Base-by-base conservation (phyloP, 2,329 filamentous ascomycete genomes). In the Aspergillus fischeri region DNA sequence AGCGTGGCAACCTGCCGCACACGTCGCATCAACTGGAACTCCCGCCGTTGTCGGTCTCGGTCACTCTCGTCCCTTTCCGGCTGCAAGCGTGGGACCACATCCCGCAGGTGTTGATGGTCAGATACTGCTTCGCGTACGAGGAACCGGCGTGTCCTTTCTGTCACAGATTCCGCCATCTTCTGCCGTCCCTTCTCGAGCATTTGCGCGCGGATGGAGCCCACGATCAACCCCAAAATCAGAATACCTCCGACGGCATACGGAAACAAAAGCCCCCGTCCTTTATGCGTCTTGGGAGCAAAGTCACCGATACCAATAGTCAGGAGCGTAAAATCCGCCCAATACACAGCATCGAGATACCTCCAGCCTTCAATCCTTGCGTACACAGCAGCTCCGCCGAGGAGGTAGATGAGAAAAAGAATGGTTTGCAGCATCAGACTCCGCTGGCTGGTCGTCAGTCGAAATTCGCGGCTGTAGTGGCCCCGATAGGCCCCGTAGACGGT, bases 401-500 rank as follows among this genome's bases (percentile, higher is more conserved):
- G 67, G 56, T 77, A 78, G 10, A 75, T 63, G 56, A 74, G 63
- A 52, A 75, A 75, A 6, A 70, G 64, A 48, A 77, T 77, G 8
- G 74, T 78, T 50, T 78, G 76, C 24, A 78, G 59, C 76, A 78
- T 78, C 49, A 78, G 60, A 10, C 83, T 85, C 20, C 83, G 73
- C 64, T 86, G 84, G 38, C 80, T 80, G 24, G 76, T 74, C 0
- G 81, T 85, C 4, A 86, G 74, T 11, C 78, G 75, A 67, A 85
- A 86, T 25, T 83, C 78, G 56, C 78, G 80, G n/a, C 75, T 74
- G 60, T 84, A 86, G 56, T 84, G 79, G 0, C 78, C 78, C 54
- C 70, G 77, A 56, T 75, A 78, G 3, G 83, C 83, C 5, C 84
- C 84, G 55, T 78, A 78, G 0, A 83, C 80, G 0, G 83, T 86